Conservation (phyloP, 139 green algal genomes). For the Coelastrella sp. region DNA sequence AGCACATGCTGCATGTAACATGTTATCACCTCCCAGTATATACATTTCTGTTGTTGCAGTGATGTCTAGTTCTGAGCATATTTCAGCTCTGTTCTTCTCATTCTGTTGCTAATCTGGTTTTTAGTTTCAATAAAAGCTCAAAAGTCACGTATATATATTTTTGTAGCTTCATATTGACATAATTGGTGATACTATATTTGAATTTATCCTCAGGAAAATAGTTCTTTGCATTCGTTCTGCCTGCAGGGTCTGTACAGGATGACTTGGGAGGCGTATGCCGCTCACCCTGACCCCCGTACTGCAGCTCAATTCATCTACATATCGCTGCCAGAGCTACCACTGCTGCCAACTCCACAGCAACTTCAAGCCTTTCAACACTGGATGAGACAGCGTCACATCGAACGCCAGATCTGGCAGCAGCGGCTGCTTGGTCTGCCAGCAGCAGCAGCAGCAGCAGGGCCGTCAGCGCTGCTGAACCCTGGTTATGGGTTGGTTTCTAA, state of each 20-base stretch:
- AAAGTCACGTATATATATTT: no score
- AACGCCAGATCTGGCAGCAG: slow-evolving; percentile 10
- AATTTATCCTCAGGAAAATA: no score
- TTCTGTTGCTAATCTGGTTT: neutral
- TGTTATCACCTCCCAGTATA: no score
- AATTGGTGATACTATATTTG: no score
- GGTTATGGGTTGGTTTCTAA: neutral
- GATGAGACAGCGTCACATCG: neutral
- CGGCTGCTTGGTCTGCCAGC: neutral
- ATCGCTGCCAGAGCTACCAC: neutral
- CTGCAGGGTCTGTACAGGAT: neutral
- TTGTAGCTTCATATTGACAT: no score
- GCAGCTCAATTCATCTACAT: neutral
- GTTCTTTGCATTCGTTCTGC: no score
- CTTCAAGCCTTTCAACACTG: neutral
- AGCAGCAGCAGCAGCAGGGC: neutral
- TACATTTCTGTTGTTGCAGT: neutral
- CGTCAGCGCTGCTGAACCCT: neutral
- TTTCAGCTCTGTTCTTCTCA: neutral
- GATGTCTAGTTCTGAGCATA: neutral
- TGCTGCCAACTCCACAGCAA: neutral
- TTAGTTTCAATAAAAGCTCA: neutral
- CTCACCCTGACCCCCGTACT: neutral
- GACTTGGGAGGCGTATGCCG: neutral
- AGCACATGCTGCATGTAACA: neutral